Evolutionary conservation across 176 grass and related monocot species (phyloP).

Genomic region (Oryza australiensis): DNA sequence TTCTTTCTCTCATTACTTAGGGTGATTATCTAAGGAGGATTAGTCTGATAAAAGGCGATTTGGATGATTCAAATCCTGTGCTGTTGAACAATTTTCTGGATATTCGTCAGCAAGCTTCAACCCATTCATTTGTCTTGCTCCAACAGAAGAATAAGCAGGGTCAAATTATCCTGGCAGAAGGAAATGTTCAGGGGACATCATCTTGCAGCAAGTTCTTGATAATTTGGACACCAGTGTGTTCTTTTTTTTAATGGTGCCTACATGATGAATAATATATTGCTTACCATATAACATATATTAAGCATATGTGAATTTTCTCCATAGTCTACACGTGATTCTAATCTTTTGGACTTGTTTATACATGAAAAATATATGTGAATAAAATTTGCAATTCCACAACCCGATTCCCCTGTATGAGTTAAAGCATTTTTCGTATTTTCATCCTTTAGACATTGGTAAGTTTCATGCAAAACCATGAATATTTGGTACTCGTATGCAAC

Average conservation of each 20-base stretch:
- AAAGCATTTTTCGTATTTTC: background rate
- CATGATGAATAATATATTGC: background rate
- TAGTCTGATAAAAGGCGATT: background rate
- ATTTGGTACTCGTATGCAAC: background rate
- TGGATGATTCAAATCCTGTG: background rate
- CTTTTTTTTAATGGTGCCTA: background rate
- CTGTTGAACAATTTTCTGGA: background rate
- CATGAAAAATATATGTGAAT: background rate
- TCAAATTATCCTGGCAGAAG: background rate
- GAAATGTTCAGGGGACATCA: background rate
- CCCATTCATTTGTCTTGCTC: no score
- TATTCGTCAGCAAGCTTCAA: background rate
- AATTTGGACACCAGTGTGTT: background rate
- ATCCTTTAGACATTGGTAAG: background rate
- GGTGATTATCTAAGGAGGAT: background rate
- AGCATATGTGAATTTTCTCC: background rate
- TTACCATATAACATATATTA: background rate
- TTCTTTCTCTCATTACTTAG: background rate
- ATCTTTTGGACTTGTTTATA: background rate
- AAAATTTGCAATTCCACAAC: background rate
- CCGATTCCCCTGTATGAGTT: background rate
- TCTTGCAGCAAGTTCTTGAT: slow-evolving; percentile 8
- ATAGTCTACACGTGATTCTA: background rate
- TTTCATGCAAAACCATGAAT: background rate
- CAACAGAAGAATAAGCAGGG: no score